These are phyloP conservation scores for Hymenoscyphus salicellus DNA, from an alignment of 2,329 filamentous ascomycete genomes.

Conservation along the genomic window DNA sequence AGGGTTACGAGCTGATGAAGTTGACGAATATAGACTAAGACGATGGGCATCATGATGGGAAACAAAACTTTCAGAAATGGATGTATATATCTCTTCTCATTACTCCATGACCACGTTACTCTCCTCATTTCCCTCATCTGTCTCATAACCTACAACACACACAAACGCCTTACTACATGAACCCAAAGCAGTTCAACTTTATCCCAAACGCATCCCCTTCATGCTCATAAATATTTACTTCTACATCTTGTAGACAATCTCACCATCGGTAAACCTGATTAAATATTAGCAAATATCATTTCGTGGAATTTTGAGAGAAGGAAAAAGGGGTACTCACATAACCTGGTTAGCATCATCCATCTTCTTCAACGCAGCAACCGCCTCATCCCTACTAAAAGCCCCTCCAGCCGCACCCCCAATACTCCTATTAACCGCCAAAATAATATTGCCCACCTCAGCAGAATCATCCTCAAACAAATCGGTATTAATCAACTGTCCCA, in stretches of 20 bases:
- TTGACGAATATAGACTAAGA: slow-evolving; percentile 1
- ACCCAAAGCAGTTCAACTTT: neutral
- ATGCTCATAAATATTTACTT: slow-evolving; percentile 46
- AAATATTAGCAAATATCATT: slow-evolving; percentile 12
- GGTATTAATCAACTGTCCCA: slow-evolving; percentile 80
- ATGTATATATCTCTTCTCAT: slow-evolving; percentile 1
- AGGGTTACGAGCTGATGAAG: neutral
- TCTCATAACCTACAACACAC: slow-evolving; percentile 1
- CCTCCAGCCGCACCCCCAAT: slow-evolving; percentile 53
- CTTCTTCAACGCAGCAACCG: slow-evolving; percentile 69
- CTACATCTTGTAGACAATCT: slow-evolving; percentile 71
- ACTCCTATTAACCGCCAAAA: slow-evolving; percentile 75
- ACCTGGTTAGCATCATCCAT: slow-evolving; percentile 85
- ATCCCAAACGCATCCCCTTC: neutral
- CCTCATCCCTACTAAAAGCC: slow-evolving; percentile 69
- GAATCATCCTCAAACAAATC: slow-evolving; percentile 84
- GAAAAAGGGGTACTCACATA: slow-evolving; percentile 65
- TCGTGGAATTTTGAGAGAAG: neutral
- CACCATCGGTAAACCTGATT: slow-evolving; percentile 57
- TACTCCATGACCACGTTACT: neutral
- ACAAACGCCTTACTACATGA: slow-evolving; percentile 9
- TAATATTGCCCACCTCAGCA: slow-evolving; percentile 69
- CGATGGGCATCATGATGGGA: neutral
- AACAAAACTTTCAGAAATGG: neutral
- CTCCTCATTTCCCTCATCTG: neutral